Evolutionary conservation across 1,284 basidiomycete species (phyloP), one percentile per base, ranked within the genome.

Genomic region (Naganishia sp.): DNA sequence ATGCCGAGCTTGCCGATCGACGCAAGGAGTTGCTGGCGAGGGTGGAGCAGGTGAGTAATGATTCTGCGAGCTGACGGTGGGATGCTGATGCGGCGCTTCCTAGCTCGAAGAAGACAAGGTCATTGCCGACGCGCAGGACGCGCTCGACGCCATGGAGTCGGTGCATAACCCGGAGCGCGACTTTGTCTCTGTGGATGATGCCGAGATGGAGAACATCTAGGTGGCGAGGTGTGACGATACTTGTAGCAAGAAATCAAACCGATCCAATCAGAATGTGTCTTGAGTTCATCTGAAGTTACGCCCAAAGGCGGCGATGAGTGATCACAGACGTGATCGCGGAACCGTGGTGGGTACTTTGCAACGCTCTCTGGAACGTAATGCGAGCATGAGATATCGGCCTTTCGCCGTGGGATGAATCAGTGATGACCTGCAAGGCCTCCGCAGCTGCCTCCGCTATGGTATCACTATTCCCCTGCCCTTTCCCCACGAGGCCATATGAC

Each of bases 1-100:
- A 94, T 79, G 86, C 85, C n/a, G 92, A 94, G 73, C 77, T 96
- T 69, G 87, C 88, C 60, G 79, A 81, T 65, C 89, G 92, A 78
- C 83, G 88, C 73, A 82, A 85, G 68, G 89, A 89, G 61, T 81
- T 85, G 7, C 81, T 85, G 72, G 83, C 80, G 46, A 81, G 86
- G 55, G 85, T 94, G 57, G 84, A 75, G 66, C 74, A 72, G 74
- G 74, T 78, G 60, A 70, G 75, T 73, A 6, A 15, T 45, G 7
- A 15, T 21, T 31, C 17, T 3, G 52, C 43, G 56, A 53, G 63
- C 3, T 4, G 51, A 9, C 1, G 21, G 41, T n/a, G 21, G 32
- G 45, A n/a, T 50, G 17, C 25, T 49, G 28, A 35, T 21, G 42
- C 42, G 43, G 53, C 52, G 66, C 62, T 63, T 51, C 67, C 23